phyloP scores from a whole-genome alignment of 495 filamentous ascomycete species.

The Penicillium salamii region DNA sequence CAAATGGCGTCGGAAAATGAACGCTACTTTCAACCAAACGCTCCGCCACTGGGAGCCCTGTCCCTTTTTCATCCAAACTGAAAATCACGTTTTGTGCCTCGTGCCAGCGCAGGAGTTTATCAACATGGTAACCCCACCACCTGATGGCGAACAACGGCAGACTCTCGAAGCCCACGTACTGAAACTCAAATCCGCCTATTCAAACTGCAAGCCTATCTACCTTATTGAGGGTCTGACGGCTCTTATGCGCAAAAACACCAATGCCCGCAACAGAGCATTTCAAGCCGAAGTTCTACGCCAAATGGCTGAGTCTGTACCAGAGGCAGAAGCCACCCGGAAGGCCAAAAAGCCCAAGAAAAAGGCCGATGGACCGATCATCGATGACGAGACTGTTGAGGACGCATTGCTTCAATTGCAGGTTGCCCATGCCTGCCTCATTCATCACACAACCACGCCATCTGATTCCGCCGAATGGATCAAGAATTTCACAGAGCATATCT shows the following conservation, averaged over 20 bases:
- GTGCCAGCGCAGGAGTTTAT: slow-evolving; percentile 68
- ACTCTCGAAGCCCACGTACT: slow-evolving; percentile 60
- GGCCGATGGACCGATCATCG: slow-evolving; percentile 47
- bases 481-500: slow-evolving; percentile 78
- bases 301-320: slow-evolving; percentile 28
- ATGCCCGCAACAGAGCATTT: slow-evolving; percentile 64
- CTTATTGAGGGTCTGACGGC: slow-evolving; percentile 68
- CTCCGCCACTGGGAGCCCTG: slow-evolving; percentile 67
- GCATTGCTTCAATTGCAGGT: slow-evolving; percentile 73
- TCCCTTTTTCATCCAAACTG: slow-evolving; percentile 51
- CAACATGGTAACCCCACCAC: slow-evolving; percentile 50
- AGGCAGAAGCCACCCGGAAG: slow-evolving; percentile 21
- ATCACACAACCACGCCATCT: slow-evolving; percentile 59
- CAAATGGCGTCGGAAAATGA: slow-evolving; percentile 72
- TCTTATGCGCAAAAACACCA: slow-evolving; percentile 70
- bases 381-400: slow-evolving; percentile 72
- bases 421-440: slow-evolving; percentile 62
- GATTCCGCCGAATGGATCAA: slow-evolving; percentile 78
- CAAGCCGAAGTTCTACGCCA: slow-evolving; percentile 61
- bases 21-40: slow-evolving; percentile 58
- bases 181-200: slow-evolving; percentile 53
- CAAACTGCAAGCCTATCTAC: slow-evolving; percentile 60
- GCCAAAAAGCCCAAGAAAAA: slow-evolving; percentile 42
- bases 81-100: slow-evolving; percentile 66
- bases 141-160: slow-evolving; percentile 25